Conservation (phyloP, 306 rosid genomes). For the Hippophae rhamnoides region DNA sequence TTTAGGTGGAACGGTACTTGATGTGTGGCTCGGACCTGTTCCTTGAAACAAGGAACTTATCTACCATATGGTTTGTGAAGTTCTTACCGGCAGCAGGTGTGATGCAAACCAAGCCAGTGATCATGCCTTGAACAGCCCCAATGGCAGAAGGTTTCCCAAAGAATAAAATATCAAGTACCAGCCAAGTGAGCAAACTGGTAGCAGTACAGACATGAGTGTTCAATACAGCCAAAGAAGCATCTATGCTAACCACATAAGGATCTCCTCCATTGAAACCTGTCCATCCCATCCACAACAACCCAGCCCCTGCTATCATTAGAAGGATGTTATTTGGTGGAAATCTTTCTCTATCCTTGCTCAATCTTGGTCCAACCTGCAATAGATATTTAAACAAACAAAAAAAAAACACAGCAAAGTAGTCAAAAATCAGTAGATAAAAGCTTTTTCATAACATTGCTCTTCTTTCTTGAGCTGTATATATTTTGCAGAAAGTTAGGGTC, state of each 20-base stretch:
- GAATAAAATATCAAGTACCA: constrained; percentile 28
- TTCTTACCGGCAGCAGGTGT: constrained; percentile 39
- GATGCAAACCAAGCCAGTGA: constrained; percentile 44
- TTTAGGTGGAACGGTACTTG: too few relatives aligned
- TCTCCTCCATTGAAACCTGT: constrained; percentile 44
- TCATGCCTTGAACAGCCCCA: constrained; percentile 46
- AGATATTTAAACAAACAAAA: neutral
- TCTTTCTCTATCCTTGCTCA: constrained; percentile 32
- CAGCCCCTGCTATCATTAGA: constrained; percentile 39
- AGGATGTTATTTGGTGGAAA: constrained; percentile 43
- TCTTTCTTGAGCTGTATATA: too few relatives aligned
- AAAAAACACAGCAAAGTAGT: neutral
- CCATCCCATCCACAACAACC: constrained; percentile 49
- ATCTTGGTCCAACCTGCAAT: constrained; percentile 36
- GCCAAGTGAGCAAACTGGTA: constrained; percentile 41
- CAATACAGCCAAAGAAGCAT: constrained; percentile 37
- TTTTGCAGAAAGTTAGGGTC: too few relatives aligned
- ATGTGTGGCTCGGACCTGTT: too few relatives aligned
- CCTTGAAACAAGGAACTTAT: neutral
- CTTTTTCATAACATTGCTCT: too few relatives aligned
- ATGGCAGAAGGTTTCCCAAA: constrained; percentile 38
- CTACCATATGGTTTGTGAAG: neutral
- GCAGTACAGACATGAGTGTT: constrained; percentile 43
- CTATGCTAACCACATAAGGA: constrained; percentile 31
- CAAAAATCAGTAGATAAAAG: too few relatives aligned